Percentiles rank a stretch among this genome's conserved stretches.
phyloP scores from a whole-genome alignment of 2,329 filamentous ascomycete genomes.

The Botrytis deweyae region DNA sequence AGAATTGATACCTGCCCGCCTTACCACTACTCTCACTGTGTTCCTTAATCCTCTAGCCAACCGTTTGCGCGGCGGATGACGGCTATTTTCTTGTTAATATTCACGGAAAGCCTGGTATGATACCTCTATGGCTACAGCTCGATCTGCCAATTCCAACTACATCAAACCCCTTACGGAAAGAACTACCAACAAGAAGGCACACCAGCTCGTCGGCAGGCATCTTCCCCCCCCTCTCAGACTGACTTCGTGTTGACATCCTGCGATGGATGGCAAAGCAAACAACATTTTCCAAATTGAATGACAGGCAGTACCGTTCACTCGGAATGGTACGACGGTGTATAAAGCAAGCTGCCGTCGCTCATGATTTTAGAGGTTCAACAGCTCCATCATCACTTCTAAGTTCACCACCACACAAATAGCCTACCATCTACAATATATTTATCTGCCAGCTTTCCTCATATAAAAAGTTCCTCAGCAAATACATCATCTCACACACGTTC shows the following conservation, averaged over 20 bases:
- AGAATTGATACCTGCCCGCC: constrained; percentile 30
- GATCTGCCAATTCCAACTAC: constrained; percentile 29
- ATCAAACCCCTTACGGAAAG: constrained; percentile 23
- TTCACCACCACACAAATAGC: constrained; percentile 14
- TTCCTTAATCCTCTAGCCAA: constrained; percentile 26
- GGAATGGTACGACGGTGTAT: constrained; percentile 39
- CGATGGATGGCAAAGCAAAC: constrained; percentile 34
- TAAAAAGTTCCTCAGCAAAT: background rate
- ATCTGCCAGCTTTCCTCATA: constrained; percentile 12
- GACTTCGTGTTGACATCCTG: constrained; percentile 27
- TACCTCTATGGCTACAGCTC: constrained; percentile 29
- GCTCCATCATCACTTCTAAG: constrained; percentile 20
- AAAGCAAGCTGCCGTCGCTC: constrained; percentile 36
- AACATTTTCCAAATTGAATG: constrained; percentile 36
- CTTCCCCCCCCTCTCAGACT: constrained; percentile 23
- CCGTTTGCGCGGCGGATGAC: constrained; percentile 29
- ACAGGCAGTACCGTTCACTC: constrained; percentile 34
- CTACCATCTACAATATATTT: constrained; percentile 8
- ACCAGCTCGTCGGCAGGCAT: constrained; percentile 30
- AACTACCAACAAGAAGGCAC: constrained; percentile 34
- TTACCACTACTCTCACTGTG: constrained; percentile 29
- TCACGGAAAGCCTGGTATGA: constrained; percentile 29
- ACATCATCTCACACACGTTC: background rate
- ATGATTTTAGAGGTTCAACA: constrained; percentile 27
- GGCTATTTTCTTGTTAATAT: constrained; percentile 27